Base-by-base conservation (phyloP, 129 eudicot species). In the Lactuca sativa region DNA sequence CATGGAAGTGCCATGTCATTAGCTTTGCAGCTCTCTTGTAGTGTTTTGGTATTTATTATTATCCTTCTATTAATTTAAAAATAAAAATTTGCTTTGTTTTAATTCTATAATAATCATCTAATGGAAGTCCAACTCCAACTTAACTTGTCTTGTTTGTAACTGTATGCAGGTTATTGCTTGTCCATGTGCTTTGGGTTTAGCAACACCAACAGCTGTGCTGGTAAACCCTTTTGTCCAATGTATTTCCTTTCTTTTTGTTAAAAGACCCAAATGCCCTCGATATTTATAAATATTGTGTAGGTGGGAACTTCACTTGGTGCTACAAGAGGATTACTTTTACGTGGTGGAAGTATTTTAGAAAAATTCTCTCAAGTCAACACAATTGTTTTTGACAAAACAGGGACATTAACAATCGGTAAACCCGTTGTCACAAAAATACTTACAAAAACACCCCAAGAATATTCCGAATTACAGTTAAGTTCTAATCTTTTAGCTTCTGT, bases 301-400 rank as follows among this genome's bases (percentile, higher is more conserved):
- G 97, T 95, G 72, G 99, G 99, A 81, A 95, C 99, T 60, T 95
- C 99, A 34, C 89, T 95, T 72, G 99, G 99, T 74, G 99, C 99
- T 40, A 95, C 83, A 77, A 95, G 66, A 78, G 99, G 99, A 47
- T 78, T 95, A 73, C 99, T 95, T 60, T 84, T 95, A 76, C 97
- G 99, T 54, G 99, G 99, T 71, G 99, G 99, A 69, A 86, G 90
- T 79, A 71, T 95, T 76, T 80, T 95, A 76, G 99, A 95, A 76
- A 95, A 80, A 75, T 95, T 95, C 70, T 66, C 99, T 25, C 59
- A 80, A 59, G 99, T 91, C 5, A 78, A 95, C 71, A 80, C 96
- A 14, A 38, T 95, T 78, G 99, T 95, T 47, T 95, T 95, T 70
- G 99, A 95, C 74, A 95, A 95, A 81, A 95, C 99, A 53, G 99